Evolutionary conservation across 106 monocot species (phyloP).

Genomic region (Acanthochlamys bracteata): DNA sequence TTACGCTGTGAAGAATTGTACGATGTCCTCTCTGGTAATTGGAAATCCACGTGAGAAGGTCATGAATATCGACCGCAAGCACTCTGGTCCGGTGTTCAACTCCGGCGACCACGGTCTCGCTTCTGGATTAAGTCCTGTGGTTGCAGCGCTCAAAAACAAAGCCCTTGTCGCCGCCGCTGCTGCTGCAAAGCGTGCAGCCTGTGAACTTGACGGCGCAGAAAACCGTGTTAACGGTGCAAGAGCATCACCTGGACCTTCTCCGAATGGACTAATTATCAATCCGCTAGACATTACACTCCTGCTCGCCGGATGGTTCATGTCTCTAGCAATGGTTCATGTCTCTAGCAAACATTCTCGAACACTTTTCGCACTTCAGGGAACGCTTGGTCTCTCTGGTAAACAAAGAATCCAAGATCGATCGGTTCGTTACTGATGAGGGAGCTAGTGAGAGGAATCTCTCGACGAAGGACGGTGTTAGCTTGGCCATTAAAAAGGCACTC

Average conservation of each 20-base stretch:
- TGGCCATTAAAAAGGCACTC: not conserved
- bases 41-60: slow-evolving; percentile 51
- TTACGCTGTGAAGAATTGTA: slow-evolving; percentile 42
- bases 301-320: not conserved
- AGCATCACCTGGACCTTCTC: not conserved
- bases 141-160: not conserved
- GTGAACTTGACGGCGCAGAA: not conserved
- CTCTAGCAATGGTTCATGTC: not conserved
- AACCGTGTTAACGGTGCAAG: not conserved
- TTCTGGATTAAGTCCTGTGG: slow-evolving; percentile 22
- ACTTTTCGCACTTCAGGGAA: not conserved
- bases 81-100: slow-evolving; percentile 14
- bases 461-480: not conserved
- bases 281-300: not conserved
- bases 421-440: not conserved
- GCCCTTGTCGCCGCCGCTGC: not conserved
- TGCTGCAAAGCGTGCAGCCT: not conserved
- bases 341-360: not conserved
- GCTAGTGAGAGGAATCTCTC: not conserved
- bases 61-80: slow-evolving; percentile 45
- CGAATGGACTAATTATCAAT: not conserved
- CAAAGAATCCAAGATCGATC: slow-evolving; percentile 1
- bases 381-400: not conserved
- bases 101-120: slow-evolving; percentile 35
- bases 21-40: slow-evolving; percentile 33